Evolutionary conservation across 2,329 filamentous ascomycete species (phyloP), one percentile per base, ranked within the genome.

Genomic region (Epichloe bromicola): DNA sequence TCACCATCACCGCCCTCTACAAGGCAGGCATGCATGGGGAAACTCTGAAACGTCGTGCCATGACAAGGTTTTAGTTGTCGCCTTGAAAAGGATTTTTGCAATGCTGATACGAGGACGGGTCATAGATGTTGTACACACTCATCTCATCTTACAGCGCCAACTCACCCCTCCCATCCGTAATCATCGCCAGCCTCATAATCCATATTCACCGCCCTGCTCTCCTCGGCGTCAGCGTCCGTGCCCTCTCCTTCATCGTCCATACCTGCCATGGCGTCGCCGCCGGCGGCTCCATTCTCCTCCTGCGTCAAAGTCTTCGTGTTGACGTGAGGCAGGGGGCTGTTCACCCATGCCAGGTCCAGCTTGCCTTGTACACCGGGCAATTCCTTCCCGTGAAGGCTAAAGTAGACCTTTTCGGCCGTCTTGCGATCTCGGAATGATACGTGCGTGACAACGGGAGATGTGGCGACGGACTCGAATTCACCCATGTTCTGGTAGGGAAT

Each of bases 321-420:
- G 17, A 58, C 59, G 5, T 60, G 59, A 0, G 59, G 55, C 5
- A 62, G 54, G 12, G 64, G 56, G 23, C 58, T 56, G 37, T 58
- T 69, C 23, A 72, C 73, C 86, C 86, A 91, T 1, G 76, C 65
- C 39, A 87, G 64, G 50, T 87, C 81, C 12, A 88, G 71, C 44
- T 76, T 76, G 41, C 78, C 81, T 1, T 74, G 68, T 11, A 87
- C 67, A 6, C 80, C 78, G 0, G 82, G 79, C 40, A 89, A 78
- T 19, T 75, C 68, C 42, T 74, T 74, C 44, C 72, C 72, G 45
- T 76, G 63, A n/a, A 80, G 67, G 30, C 76, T 71, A 58, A 79
- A 78, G 68, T 76, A 78, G 59, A 85, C 83, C 56, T 75, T 81
- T 63, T 91, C 86, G 4, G 85, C 86, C 14, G 83, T 83, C 61